phyloP scores from a whole-genome alignment of 331 rosid genomes.

The Arachis monticola region DNA sequence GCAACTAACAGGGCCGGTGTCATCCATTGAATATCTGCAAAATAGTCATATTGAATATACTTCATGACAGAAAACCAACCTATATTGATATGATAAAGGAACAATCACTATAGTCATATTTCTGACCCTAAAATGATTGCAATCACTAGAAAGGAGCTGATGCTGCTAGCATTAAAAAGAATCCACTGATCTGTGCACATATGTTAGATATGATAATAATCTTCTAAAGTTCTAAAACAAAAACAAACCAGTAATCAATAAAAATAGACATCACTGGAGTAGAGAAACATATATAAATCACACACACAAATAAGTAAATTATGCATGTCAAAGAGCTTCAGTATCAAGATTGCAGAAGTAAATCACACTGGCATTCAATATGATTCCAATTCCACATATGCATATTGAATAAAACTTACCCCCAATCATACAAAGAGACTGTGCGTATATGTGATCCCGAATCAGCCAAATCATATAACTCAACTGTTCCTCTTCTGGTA shows the following conservation, averaged over 20 bases:
- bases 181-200: conserved; percentile 13
- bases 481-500: conserved; percentile 86
- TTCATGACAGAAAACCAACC: conserved; percentile 38
- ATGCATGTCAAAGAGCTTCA: conserved; percentile 8
- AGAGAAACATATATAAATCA: conserved; percentile 18
- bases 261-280: conserved; percentile 16
- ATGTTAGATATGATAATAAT: neutral
- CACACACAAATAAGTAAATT: neutral
- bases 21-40: conserved; percentile 92
- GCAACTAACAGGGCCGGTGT: conserved; percentile 91
- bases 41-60: conserved; percentile 34
- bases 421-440: conserved; percentile 94
- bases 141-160: conserved; percentile 11
- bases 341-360: conserved; percentile 29
- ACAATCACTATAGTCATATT: conserved; percentile 1
- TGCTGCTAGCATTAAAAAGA: conserved; percentile 5
- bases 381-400: neutral
- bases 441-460: conserved; percentile 68
- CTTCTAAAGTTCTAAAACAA: conserved; percentile 24
- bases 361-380: conserved; percentile 24
- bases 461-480: conserved; percentile 87
- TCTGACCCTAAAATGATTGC: conserved; percentile 24
- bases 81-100: conserved; percentile 22
- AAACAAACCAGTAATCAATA: conserved; percentile 1
- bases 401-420: conserved; percentile 62